Base-by-base conservation (phyloP, 1,284 basidiomycete species). In the Stereum hirsutum region DNA sequence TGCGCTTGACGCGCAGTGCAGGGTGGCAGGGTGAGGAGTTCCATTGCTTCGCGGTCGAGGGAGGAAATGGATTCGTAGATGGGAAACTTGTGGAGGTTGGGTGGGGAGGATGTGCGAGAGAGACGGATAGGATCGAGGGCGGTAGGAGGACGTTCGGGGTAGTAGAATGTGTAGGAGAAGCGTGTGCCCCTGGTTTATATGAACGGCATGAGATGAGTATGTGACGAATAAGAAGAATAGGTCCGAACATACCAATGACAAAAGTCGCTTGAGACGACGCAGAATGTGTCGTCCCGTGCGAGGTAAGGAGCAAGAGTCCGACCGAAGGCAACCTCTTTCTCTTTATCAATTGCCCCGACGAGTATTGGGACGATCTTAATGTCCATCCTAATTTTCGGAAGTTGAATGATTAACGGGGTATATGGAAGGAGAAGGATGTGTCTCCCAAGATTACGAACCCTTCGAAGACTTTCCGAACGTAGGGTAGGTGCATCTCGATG, bases 401-500 rank as follows among this genome's bases (percentile, higher is more conserved):
- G 1, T 11, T 17, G 11, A n/a, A 39, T 28, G 10, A 15, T 24
- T 37, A 27, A 11, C 34, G 37, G 19, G 19, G 30, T 41, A 20
- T 34, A 34, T 12, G 7, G 36, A 10, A 21, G 26, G 3, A 24
- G 5, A 25, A 5, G 32, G 4, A 23, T 21, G 8, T 8, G 6
- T 6, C 30, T 20, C 5, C 15, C 8, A 26, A 35, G 40, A 11
- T 20, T 11, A 60, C 68, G 51, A 54, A 91, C 89, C 77, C 77
- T 57, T 86, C 69, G 52, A 97, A 97, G 7, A 89, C 66, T 59
- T 93, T 91, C 42, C 88, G 76, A 28, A 99, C 72, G 60, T 95
- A 98, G 3, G 94, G 93, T 11, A 96, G 70, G 54, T 98, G 94
- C 90, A 99, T 95, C 65, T 99, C 96, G 42, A 99, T 81, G 56